Evolutionary conservation across 2,329 filamentous ascomycete species (phyloP), one percentile per base, ranked within the genome.

Genomic region (Dactylellina cionopaga): DNA sequence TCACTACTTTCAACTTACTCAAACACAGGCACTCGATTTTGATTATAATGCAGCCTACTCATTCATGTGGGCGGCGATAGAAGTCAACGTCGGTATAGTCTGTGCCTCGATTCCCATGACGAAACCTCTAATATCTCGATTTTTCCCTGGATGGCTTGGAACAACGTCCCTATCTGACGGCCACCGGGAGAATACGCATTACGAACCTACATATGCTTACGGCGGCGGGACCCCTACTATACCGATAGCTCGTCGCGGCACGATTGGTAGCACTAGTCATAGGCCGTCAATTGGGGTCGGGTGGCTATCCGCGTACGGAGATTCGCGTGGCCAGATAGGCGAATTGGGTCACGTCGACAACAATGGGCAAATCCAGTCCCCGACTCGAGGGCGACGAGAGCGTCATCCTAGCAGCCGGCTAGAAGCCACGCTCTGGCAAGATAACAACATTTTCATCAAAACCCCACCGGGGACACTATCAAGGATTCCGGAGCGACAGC

Each of bases 31-130:
- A 2, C 77, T 80, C 1, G 82, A 87, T 66, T 88, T 88, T 76
- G 81, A 85, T 60, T 91, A 87, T 88, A 92, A 94, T 78, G 91
- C 91, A 0, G 92, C 91, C 0, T 82, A 92, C 3, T 91, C 92
- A 0, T 89, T 96, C 78, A 94, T 96, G 91, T 98, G 93, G 94
- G 94, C 91, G 13, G 90, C 90, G 10, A 88, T 97, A 59, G 93
- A 97, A 80, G 92, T 96, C 78, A 95, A 96, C 75, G 84, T 96
- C 0, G 93, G 92, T 15, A 92, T 97, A 76, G 89, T 92, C 75
- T 96, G 92, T 78, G 93, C 90, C 41, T 96, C 92, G 77, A 90
- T 97, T n/a, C 94, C 94, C 6, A 94, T 90, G 0, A 82, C 97
- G 74, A 97, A 97, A 79, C 93, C 94, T 0, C 83, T 98, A 5